Evolutionary conservation across 2,329 filamentous ascomycete species (phyloP), one percentile per base, ranked within the genome.

Genomic region (Pseudogymnoascus sp.): DNA sequence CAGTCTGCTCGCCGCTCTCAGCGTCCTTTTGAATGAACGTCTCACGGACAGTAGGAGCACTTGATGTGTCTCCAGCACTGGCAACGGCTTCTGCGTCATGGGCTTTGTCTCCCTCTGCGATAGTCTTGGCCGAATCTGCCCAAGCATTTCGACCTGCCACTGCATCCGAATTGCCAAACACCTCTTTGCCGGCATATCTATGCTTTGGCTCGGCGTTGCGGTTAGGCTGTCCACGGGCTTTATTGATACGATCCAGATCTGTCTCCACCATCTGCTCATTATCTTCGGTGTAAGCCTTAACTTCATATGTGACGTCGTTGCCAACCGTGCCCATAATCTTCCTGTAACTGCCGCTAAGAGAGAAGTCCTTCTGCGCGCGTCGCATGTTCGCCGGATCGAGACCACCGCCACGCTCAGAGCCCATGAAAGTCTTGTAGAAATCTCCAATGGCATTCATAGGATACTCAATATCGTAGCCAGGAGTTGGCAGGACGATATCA

Each of bases 401-500:
- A 1, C 79, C 77, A 9, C 93, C 93, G 64, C 94, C 92, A 64
- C 84, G 82, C 57, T 88, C 82, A 59, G 82, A 88, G 33, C 76
- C 83, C 95, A 99, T 99, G 75, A 97, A 95, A 2, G 84, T 81
- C 65, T 82, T 81, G 76, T 97, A 99, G 73, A 88, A 96, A 2
- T 84, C 80, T n/a, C 88, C 90, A 64, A 96, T 84, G 36, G 84
- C 84, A 72, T 99, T 97, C 21, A 79, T 72, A 0, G 94, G 94
- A 71, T 97, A 99, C 36, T 89, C 74, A 39, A 97, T 84, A 68
- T 96, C 92, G 76, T 86, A 97, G 15, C 94, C 94, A 0, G 94
- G 94, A n/a, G 89, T 86, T 2, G 95, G 93, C 2, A 99, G 81
- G 10, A 99, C 92, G 64, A 97, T 72, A 71, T 99, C 94, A 70